phyloP scores from a whole-genome alignment of 2,329 filamentous ascomycete species.

The Xylariomycetidae sp. region DNA sequence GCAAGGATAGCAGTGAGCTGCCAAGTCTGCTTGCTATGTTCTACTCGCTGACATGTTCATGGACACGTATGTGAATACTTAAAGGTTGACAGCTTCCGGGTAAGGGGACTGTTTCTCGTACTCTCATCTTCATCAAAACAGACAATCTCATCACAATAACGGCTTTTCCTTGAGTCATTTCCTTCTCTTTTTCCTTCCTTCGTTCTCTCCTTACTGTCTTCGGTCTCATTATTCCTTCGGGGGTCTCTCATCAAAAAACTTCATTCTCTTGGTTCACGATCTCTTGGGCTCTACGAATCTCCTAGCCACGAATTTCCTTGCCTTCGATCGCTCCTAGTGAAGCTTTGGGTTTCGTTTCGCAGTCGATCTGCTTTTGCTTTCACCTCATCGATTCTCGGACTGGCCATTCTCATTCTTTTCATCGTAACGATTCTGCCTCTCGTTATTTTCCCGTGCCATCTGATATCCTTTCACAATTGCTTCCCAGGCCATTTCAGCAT shows the following conservation, averaged over 20 bases:
- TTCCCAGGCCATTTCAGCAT: constrained; percentile 26
- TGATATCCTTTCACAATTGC: constrained; percentile 26
- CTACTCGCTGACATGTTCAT: background rate
- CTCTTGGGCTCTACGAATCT: too few relatives aligned
- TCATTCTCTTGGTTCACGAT: constrained; percentile 4
- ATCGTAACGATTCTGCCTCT: too few relatives aligned
- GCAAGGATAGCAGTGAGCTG: too few relatives aligned
- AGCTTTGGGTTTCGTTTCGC: too few relatives aligned
- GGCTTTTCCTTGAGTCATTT: constrained; percentile 25
- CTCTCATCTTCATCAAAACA: constrained; percentile 15
- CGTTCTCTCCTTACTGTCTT: constrained; percentile 20
- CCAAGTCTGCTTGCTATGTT: too few relatives aligned
- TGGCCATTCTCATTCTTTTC: too few relatives aligned
- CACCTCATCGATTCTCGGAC: too few relatives aligned
- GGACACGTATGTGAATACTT: constrained; percentile 14
- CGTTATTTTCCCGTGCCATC: constrained; percentile 9
- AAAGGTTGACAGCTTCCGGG: too few relatives aligned
- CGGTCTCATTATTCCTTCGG: constrained; percentile 17
- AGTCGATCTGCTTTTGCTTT: constrained; percentile 11
- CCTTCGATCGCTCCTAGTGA: too few relatives aligned
- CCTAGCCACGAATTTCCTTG: too few relatives aligned
- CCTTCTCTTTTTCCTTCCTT: constrained; percentile 18
- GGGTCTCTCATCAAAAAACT: constrained; percentile 15
- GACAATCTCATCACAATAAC: constrained; percentile 12
- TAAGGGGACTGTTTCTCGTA: background rate